These are phyloP conservation scores for Ilex aquifolium DNA, from an alignment of 257 asterid species.

Conservation along the genomic window DNA sequence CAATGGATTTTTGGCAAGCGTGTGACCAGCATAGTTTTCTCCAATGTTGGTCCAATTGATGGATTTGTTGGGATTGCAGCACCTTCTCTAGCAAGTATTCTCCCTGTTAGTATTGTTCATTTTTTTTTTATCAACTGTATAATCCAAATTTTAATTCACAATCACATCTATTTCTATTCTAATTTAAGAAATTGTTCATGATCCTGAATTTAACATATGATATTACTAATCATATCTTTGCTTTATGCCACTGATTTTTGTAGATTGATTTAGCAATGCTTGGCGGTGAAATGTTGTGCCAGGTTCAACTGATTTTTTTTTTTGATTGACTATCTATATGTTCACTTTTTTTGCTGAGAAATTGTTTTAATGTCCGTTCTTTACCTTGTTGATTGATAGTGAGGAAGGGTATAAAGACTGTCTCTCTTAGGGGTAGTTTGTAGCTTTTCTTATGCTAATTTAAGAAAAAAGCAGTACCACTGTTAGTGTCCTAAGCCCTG, in stretches of 20 bases:
- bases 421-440: no score
- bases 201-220: background rate
- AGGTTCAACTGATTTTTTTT: conserved; percentile 23
- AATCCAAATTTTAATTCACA: conserved; percentile 12
- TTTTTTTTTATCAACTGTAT: conserved; percentile 8
- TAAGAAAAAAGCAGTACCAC: no score
- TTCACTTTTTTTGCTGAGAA: no score
- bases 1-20: conserved; percentile 97
- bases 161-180: background rate
- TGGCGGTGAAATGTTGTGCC: conserved; percentile 55
- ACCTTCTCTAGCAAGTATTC: conserved; percentile 86
- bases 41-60: conserved; percentile 75
- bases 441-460: no score
- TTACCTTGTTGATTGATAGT: no score
- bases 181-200: background rate
- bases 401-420: no score
- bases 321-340: no score
- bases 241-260: conserved; percentile 10
- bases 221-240: background rate
- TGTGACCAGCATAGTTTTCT: conserved; percentile 64
- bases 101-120: conserved; percentile 45
- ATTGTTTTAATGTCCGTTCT: no score
- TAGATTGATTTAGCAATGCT: conserved; percentile 92
- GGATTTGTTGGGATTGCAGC: conserved; percentile 99
- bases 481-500: no score